phyloP scores from a whole-genome alignment of 1,284 basidiomycete species.

The Coniophora puteana region DNA sequence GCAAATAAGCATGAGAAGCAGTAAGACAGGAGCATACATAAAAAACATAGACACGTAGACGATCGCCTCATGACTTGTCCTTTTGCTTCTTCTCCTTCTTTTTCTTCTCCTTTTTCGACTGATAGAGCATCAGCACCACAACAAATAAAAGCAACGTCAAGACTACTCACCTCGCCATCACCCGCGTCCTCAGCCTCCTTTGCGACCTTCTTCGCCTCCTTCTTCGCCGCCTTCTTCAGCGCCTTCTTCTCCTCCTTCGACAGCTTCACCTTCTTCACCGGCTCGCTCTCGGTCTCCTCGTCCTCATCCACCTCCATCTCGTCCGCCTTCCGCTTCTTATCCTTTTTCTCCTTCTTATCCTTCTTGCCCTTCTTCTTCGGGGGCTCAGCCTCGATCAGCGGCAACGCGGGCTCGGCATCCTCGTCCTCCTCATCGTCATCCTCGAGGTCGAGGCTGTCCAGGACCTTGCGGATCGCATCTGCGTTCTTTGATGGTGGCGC shows the following conservation, averaged over 20 bases:
- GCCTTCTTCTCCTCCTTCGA: conserved; percentile 84
- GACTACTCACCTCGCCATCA: conserved; percentile 31
- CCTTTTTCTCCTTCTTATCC: conserved; percentile 48
- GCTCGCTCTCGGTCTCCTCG: conserved; percentile 51
- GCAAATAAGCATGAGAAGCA: conserved; percentile 7
- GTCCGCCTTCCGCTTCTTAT: conserved; percentile 61
- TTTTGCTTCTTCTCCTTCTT: conserved; percentile 44
- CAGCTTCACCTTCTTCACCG: conserved; percentile 68
- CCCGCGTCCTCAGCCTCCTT: conserved; percentile 33
- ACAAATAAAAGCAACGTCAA: conserved; percentile 3
- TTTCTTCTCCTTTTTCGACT: conserved; percentile 39
- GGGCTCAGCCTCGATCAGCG: conserved; percentile 46
- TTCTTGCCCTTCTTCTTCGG: conserved; percentile 52
- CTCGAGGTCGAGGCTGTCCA: conserved; percentile 75
- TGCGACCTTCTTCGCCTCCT: conserved; percentile 52
- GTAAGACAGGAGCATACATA: conserved; percentile 8
- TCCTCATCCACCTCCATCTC: conserved; percentile 59
- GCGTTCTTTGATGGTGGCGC: conserved; percentile 82
- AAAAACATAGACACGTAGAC: conserved; percentile 4
- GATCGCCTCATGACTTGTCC: conserved; percentile 34
- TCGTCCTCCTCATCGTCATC: conserved; percentile 72
- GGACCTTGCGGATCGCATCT: conserved; percentile 86
- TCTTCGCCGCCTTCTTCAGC: conserved; percentile 75
- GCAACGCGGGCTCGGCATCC: conserved; percentile 51
- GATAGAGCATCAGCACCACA: conserved; percentile 9